phyloP scores from a whole-genome alignment of 2,329 filamentous ascomycete genomes.

The Mycosphaerella sp. region DNA sequence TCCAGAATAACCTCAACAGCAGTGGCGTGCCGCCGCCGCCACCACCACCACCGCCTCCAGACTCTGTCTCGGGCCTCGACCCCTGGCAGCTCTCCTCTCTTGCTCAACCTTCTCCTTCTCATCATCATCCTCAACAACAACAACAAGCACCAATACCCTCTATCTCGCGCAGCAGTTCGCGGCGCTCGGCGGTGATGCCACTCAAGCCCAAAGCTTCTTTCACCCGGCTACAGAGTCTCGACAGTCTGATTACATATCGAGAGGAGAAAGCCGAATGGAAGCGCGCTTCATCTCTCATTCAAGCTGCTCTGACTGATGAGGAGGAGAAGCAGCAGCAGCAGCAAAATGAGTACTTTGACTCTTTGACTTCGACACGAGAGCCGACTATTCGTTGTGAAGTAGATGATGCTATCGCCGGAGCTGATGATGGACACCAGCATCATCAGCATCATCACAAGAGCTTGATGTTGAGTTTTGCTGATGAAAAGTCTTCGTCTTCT shows the following conservation, averaged over 20 bases:
- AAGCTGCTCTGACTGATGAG: slow-evolving; percentile 12
- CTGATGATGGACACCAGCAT: neutral
- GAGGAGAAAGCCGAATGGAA: slow-evolving; percentile 29
- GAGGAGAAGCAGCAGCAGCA: neutral
- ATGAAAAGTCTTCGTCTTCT: slow-evolving; percentile 6
- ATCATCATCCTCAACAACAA: slow-evolving; percentile 3
- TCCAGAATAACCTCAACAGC: neutral
- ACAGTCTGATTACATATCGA: slow-evolving; percentile 31
- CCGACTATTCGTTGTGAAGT: neutral
- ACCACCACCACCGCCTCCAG: slow-evolving; percentile 11
- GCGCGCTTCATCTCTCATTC: slow-evolving; percentile 21
- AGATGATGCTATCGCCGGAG: slow-evolving; percentile 7
- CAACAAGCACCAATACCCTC: too few relatives aligned
- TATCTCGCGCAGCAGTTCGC: slow-evolving; percentile 18
- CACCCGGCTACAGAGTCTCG: slow-evolving; percentile 28
- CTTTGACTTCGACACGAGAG: neutral
- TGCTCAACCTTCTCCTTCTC: slow-evolving; percentile 14
- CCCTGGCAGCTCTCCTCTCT: slow-evolving; percentile 22
- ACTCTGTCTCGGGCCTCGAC: slow-evolving; percentile 11
- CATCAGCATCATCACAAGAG: too few relatives aligned
- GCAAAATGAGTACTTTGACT: neutral
- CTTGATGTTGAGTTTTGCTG: neutral
- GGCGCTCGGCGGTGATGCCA: slow-evolving; percentile 14
- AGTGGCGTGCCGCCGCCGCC: slow-evolving; percentile 4
- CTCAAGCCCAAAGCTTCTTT: slow-evolving; percentile 26